Evolutionary conservation across 768 basidiomycete genomes (phyloP), one percentile per base, ranked within the genome.

Genomic region (Coprinopsis strossmayeri): DNA sequence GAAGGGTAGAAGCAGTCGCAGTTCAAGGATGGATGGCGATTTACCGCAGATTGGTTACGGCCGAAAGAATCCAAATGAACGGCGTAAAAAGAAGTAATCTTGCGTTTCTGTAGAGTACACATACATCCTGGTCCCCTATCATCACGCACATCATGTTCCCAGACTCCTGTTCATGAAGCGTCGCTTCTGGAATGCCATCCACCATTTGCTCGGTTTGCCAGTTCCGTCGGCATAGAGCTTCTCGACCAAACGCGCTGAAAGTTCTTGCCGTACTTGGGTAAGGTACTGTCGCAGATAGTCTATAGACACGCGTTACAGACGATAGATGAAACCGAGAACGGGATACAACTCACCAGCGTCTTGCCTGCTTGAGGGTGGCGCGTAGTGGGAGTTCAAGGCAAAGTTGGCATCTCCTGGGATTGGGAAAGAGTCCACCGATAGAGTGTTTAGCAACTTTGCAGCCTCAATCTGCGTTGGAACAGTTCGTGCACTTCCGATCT

Each of bases 141-240:
- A 9, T 15, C 24, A 15, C 25, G 25, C 37, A 25, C 63, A 54
- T 68, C 73, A 87, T 61, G 78, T 76, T 50, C 81, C 84, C 63
- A 91, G 65, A 65, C 88, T 91, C 62, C 90, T 83, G 70, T 91
- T 90, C 90, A 92, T 92, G 79, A 92, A 92, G 21, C 90, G 81
- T 62, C 94, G 79, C 79, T 96, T 97, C 68, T 94, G 92, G 82
- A 98, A 99, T 18, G 90, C 88, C 91, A 97, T 95, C 96, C 96
- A 99, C 96, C 96, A 99, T 67, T 99, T 99, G 75, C 88, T 96
- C 3, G 96, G 94, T 64, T 90, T 94, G 50, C 86, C 86, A 2
- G 88, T 86, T 3, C 93, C 93, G 63, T 95, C 91, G 32, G 84
- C 90, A 64, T 99, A 99, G 42, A 99, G 71, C 45, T 82, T 76